Base-by-base conservation (phyloP, 2,329 filamentous ascomycete genomes). In the Aspergillus ibericus region DNA sequence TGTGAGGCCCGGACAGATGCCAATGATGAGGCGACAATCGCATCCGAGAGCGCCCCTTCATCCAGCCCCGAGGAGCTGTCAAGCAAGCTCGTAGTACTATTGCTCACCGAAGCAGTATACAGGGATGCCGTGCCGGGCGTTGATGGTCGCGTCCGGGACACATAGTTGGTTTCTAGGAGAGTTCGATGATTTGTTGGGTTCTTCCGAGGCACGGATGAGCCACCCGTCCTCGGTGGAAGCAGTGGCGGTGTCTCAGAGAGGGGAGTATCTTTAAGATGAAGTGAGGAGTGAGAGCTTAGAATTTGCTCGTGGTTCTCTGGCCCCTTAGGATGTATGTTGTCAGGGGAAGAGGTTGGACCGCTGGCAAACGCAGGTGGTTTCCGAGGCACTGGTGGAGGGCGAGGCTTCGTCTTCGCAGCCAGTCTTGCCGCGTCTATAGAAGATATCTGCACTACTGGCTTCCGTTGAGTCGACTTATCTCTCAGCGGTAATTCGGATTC, bases 21-120 rank as follows among this genome's bases (percentile, higher is more conserved):
- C 2, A 80, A 62, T 34, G 79, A 80, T 10, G 78, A 80, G 16
- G 78, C 79, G 16, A 80, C 75, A 60, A 81, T 78, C 27, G 79
- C 78, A 67, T 80, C 74, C 13, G 78, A 78, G 3, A 78, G 70
- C 5, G 74, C 72, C 59, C 75, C 76, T 59, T 75, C 74, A 29
- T 62, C 66, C 64, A 73, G 67, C 10, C 69, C 63, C 40, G 56
- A 55, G 13, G 66, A 46, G 36, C 67, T 63, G 27, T 72, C 64
- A 18, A 66, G 32, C 12, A 65, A 20, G 56, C 63, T 72, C 13
- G 60, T 42, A 34, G 62, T 68, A 58, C 64, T 71, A n/a, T 58
- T 64, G 36, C 65, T 65, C 12, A 66, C 62, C 4, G 68, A 68
- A 42, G 54, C 63, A 5, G 57, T 65, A n/a, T 70, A 70, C 9